Conservation (phyloP, 768 basidiomycete genomes). For the Termitomyces sp. region DNA sequence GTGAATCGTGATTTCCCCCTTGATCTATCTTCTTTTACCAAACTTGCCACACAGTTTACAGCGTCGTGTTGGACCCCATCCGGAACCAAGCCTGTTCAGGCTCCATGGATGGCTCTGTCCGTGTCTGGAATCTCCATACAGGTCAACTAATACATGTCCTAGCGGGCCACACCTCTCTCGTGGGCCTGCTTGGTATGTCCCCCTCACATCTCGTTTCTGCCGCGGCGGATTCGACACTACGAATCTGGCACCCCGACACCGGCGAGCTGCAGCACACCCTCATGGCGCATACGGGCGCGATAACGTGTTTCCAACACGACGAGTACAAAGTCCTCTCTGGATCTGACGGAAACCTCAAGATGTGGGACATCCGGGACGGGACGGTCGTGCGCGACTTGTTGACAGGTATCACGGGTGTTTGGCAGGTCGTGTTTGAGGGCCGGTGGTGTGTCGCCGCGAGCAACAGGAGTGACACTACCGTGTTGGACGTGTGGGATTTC, state of each 20-base stretch:
- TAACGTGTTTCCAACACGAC: conserved; percentile 98
- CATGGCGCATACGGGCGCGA: conserved; percentile 92
- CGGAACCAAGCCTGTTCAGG: conserved; percentile 93
- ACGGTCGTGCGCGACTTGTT: conserved; percentile 81
- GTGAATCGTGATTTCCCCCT: conserved; percentile 30
- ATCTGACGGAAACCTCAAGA: conserved; percentile 92
- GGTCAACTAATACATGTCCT: conserved; percentile 79
- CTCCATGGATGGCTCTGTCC: conserved; percentile 97
- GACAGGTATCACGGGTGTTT: conserved; percentile 89
- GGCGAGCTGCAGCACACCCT: conserved; percentile 79
- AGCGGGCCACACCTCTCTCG: conserved; percentile 90
- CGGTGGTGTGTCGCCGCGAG: conserved; percentile 94
- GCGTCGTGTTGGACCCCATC: conserved; percentile 82
- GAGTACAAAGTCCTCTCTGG: conserved; percentile 96
- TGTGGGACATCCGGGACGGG: conserved; percentile 95
- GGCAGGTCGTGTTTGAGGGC: conserved; percentile 96
- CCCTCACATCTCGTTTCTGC: conserved; percentile 91
- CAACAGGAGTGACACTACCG: conserved; percentile 70
- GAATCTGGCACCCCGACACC: conserved; percentile 89
- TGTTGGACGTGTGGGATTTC: conserved; percentile 90
- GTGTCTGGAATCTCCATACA: conserved; percentile 84
- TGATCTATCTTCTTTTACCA: background rate
- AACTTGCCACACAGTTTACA: conserved; percentile 63
- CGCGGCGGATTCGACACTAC: conserved; percentile 91
- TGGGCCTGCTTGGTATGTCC: conserved; percentile 87